Base-by-base conservation (phyloP, 352 stramenopile genomes). In the Globisporangium ultimum region DNA sequence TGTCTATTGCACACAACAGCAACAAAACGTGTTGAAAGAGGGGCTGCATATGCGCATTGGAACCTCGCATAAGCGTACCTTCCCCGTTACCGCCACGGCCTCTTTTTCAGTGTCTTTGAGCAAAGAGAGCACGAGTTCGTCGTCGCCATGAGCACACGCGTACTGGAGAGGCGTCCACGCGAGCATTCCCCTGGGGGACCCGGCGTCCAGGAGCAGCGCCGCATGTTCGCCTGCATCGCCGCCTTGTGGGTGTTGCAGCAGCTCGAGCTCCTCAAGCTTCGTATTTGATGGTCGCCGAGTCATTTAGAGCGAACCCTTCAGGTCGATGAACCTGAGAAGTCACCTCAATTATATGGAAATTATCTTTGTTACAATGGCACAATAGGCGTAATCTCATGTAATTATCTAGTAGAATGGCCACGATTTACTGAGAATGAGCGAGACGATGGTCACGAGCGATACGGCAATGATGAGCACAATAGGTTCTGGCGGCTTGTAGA, bases 81-180 rank as follows among this genome's bases (percentile, higher is more conserved):
- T 61, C 2, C 61, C 65, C 40, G 45, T 52, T 13, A 56, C 45
- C 12, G 22, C 3, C 41, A 17, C n/a, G 22, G 9, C 24, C 53
- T 73, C 53, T 13, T 53, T 50, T 9, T 21, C 18, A 32, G 2
- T 11, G 28, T 61, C 61, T 17, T 64, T 21, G 18, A 89, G 55
- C 32, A 88, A 45, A 32, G 81, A 61, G 1, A 41, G 50, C 11
- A 74, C 67, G 34, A 88, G 65, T 24, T 71, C 65, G 1, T 70
- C 48, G 58, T 91, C 71, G n/a, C 83, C 86, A 17, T 87, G n/a
- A 0, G 86, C 82, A 50, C 80, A 88, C 2, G 79, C 83, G n/a
- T 84, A 89, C 52, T 93, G 82, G 40, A 95, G 66, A 17, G 83
- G 70, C 55, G 85, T 91, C 85, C 85, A 94, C 10, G 68, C 61